A percentile compares a stretch with the other conserved stretches of the same genome.
Evolutionary conservation across 441 rosid genomes (phyloP).

Genomic region (Adansonia rubrostipa): DNA sequence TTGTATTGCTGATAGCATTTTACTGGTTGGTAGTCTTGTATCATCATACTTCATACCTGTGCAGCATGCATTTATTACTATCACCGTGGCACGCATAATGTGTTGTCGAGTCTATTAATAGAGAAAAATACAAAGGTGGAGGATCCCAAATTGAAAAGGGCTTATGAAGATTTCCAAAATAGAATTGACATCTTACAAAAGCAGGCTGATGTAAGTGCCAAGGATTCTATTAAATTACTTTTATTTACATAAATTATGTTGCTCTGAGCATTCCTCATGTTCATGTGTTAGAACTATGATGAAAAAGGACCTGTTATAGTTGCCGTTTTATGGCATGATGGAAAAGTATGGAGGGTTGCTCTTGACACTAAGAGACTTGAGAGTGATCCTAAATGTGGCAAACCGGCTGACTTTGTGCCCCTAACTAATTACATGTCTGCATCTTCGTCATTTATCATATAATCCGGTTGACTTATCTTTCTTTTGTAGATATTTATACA

Average conservation of each 20-base stretch:
- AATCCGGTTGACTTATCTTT: slow-evolving; percentile 10
- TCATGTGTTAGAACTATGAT: slow-evolving; percentile 65
- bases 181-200: slow-evolving; percentile 76
- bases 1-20: slow-evolving; percentile 12
- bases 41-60: not conserved
- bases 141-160: slow-evolving; percentile 70
- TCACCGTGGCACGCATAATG: not conserved
- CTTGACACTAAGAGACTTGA: slow-evolving; percentile 90
- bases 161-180: slow-evolving; percentile 80
- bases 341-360: slow-evolving; percentile 92
- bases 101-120: slow-evolving; percentile 30
- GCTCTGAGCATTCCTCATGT: slow-evolving; percentile 26
- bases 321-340: slow-evolving; percentile 97
- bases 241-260: slow-evolving; percentile 25
- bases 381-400: slow-evolving; percentile 75
- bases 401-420: slow-evolving; percentile 75
- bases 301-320: slow-evolving; percentile 95
- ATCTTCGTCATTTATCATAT: slow-evolving; percentile 13
- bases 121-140: slow-evolving; percentile 81
- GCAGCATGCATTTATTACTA: not conserved
- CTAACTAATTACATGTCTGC: slow-evolving; percentile 79
- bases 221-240: slow-evolving; percentile 31
- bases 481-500: not conserved
- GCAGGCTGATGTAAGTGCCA: slow-evolving; percentile 77
- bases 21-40: slow-evolving; percentile 12